phyloP scores from a whole-genome alignment of 345 rosid species.

The Punica granatum region DNA sequence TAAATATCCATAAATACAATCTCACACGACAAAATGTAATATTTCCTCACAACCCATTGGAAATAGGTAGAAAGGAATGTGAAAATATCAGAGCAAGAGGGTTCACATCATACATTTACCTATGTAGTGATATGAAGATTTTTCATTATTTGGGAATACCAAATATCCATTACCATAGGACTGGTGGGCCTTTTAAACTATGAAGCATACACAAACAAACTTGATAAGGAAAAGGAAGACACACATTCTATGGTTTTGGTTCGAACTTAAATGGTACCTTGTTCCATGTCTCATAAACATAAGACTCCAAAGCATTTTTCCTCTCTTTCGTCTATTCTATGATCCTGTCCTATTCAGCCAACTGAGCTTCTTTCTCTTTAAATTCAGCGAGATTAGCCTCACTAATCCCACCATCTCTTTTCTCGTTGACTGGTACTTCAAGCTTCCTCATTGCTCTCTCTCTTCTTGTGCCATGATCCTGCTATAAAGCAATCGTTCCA shows the following conservation, averaged over 20 bases:
- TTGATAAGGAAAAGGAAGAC: no score
- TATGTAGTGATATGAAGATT: background rate
- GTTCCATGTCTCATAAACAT: conserved; percentile 50
- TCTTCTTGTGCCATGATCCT: conserved; percentile 25
- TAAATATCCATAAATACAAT: no score
- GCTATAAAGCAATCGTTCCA: conserved; percentile 8
- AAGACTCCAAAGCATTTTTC: conserved; percentile 55
- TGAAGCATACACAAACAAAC: no score
- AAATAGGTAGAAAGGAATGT: no score
- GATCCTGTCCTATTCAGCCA: conserved; percentile 38
- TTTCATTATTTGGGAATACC: background rate
- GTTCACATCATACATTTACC: no score
- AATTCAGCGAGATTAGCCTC: conserved; percentile 35
- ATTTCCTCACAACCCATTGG: background rate
- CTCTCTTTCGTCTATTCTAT: conserved; percentile 49
- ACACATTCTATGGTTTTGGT: background rate
- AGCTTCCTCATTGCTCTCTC: conserved; percentile 28
- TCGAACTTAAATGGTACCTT: conserved; percentile 31
- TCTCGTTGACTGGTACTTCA: conserved; percentile 37
- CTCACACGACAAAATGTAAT: no score
- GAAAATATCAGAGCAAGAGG: no score
- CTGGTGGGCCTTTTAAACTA: background rate
- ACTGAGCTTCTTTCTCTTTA: conserved; percentile 35
- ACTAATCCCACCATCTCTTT: conserved; percentile 33
- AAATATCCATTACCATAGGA: background rate